phyloP scores from a whole-genome alignment of 1,284 basidiomycete species.

The Melampsora larici-populina region DNA sequence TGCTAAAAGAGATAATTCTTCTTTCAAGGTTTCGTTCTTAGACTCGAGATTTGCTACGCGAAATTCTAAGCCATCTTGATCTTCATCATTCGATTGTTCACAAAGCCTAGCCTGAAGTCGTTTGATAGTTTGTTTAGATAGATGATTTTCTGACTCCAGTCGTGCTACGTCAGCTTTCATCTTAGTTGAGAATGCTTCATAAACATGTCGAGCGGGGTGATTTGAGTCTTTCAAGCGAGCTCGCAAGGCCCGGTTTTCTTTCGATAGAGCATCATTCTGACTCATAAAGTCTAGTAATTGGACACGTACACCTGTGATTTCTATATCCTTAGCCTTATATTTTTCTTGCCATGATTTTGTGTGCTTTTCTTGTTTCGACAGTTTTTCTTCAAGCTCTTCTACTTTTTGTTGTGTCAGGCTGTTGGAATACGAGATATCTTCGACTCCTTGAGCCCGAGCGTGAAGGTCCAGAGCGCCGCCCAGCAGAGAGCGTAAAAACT shows the following conservation, averaged over 20 bases:
- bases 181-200: not conserved
- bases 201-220: not conserved
- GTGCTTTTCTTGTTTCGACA: not conserved
- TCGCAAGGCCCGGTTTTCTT: not conserved
- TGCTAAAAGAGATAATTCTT: not conserved
- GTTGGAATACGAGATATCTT: not conserved
- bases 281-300: not conserved
- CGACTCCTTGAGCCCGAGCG: not conserved
- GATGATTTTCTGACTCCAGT: not conserved
- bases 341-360: not conserved
- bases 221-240: slow-evolving; percentile 3
- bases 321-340: not conserved
- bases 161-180: not conserved
- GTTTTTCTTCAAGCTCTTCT: not conserved
- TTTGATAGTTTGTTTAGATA: not conserved
- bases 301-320: not conserved
- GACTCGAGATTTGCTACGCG: not conserved
- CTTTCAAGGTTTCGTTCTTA: not conserved
- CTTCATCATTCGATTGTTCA: not conserved
- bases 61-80: not conserved
- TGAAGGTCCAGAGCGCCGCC: not conserved
- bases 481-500: not conserved
- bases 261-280: slow-evolving; percentile 1
- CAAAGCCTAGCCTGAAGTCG: not conserved
- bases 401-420: not conserved